Conservation (phyloP, 2,329 filamentous ascomycete genomes). For the Colletotrichum sp. region DNA sequence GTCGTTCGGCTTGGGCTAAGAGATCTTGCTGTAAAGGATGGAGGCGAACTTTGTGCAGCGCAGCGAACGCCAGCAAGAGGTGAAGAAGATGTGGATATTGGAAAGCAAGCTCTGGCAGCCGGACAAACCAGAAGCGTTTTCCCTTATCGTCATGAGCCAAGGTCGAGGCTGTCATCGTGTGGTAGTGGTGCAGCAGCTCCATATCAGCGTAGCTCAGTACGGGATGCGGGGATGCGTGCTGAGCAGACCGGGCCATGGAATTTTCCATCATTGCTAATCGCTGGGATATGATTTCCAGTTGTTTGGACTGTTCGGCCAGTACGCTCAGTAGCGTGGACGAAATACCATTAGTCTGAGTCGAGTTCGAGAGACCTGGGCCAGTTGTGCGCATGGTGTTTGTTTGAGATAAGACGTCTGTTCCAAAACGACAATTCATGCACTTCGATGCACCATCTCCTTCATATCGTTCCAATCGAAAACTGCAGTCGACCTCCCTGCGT, state of each 20-base stretch:
- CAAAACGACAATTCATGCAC: not conserved
- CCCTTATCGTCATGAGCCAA: not conserved
- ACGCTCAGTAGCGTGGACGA: not conserved
- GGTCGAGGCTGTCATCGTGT: not conserved
- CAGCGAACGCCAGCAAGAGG: not conserved
- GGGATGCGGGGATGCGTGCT: not conserved
- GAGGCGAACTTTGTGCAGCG: not conserved
- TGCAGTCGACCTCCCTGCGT: not conserved
- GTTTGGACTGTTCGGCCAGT: not conserved
- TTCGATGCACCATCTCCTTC: not conserved
- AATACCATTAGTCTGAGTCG: not conserved
- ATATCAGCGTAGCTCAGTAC: not conserved
- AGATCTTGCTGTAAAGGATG: not conserved
- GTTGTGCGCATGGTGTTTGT: not conserved
- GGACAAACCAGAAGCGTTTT: not conserved
- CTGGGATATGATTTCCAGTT: not conserved
- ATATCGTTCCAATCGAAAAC: not conserved
- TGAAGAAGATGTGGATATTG: not conserved
- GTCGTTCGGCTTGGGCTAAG: not conserved
- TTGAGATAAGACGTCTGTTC: not conserved
- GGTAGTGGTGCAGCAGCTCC: not conserved
- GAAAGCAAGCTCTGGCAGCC: not conserved
- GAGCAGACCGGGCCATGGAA: not conserved
- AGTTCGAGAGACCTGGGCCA: not conserved
- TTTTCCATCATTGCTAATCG: not conserved